phyloP scores from a whole-genome alignment of 345 rosid species.

The Dimocarpus longan region DNA sequence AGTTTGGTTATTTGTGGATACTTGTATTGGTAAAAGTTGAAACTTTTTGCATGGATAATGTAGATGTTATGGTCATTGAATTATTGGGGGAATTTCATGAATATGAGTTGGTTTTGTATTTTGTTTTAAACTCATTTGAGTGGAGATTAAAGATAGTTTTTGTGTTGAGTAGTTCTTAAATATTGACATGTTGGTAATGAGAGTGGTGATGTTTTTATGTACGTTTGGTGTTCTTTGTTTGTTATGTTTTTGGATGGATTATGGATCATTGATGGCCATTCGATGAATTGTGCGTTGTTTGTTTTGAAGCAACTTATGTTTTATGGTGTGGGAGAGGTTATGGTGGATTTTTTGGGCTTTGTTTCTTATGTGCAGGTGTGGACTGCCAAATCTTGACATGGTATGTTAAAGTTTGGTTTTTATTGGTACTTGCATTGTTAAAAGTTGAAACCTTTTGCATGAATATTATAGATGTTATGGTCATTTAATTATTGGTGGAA shows the following conservation, averaged over 20 bases:
- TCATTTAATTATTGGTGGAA: neutral
- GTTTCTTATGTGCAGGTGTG: slow-evolving; percentile 57
- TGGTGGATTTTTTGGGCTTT: neutral
- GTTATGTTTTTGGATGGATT: too few relatives aligned
- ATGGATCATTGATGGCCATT: neutral
- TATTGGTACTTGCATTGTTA: neutral
- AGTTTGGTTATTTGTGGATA: neutral
- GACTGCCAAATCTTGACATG: slow-evolving; percentile 45
- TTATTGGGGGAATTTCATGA: neutral
- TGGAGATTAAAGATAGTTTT: too few relatives aligned
- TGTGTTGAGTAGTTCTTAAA: neutral
- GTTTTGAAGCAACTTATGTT: slow-evolving; percentile 12
- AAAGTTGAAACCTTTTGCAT: neutral
- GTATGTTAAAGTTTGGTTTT: slow-evolving; percentile 35
- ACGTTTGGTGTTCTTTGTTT: too few relatives aligned
- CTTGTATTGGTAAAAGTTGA: neutral
- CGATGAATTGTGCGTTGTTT: neutral
- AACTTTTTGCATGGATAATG: neutral
- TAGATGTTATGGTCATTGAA: neutral
- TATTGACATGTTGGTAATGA: too few relatives aligned
- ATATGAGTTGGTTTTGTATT: neutral
- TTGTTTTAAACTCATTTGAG: neutral
- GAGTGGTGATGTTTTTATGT: too few relatives aligned
- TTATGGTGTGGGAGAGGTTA: neutral
- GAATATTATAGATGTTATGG: neutral